Evolutionary conservation across 139 green algal species (phyloP), one percentile per base, ranked within the genome.

Genomic region (Chlorella sorokiniana): DNA sequence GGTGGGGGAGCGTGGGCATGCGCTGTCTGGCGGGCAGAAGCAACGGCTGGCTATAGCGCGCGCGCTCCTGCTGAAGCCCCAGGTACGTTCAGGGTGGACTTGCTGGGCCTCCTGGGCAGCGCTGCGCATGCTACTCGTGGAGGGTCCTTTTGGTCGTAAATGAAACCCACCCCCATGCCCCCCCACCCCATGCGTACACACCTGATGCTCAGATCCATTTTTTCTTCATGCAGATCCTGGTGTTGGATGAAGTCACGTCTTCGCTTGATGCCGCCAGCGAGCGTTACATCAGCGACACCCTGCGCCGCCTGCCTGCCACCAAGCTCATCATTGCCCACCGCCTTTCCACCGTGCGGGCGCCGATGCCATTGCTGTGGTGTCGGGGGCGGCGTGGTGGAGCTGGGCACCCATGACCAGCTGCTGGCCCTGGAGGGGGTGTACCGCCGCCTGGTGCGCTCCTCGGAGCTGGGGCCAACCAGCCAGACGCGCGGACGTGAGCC

Each of bases 251-350:
- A 79, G 83, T 85, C 22, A 91, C 85, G 6, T 83, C 77, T n/a
- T 78, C 73, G 16, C 82, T 98, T 54, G 95, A 98, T 78, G 89
- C 91, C 5, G 81, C 88, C 35, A 90, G 82, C 45, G 94, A 96
- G 81, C 56, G 76, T 31, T 62, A 82, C 51, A 89, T 95, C 67
- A 77, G 87, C 35, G 52, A 76, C 44, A 90, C 87, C 41, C 77
- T 93, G 48, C 74, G 84, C n/a, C 87, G 89, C 81, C 78, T 88
- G 63, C 18, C 23, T 10, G 87, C 83, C 3, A 98, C 95, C 16
- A 91, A 93, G 3, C 76, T 98, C 3, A 93, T 98, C 20, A 96
- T 98, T 33, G 95, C 95, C 16, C 95, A 98, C 85, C 84, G 73
- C 20, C 88, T 98, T 52, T 94, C 84, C 68, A 98, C 96, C 6